Evolutionary conservation across 1,139 yeast species (phyloP).

Genomic region (Pichia sp.): DNA sequence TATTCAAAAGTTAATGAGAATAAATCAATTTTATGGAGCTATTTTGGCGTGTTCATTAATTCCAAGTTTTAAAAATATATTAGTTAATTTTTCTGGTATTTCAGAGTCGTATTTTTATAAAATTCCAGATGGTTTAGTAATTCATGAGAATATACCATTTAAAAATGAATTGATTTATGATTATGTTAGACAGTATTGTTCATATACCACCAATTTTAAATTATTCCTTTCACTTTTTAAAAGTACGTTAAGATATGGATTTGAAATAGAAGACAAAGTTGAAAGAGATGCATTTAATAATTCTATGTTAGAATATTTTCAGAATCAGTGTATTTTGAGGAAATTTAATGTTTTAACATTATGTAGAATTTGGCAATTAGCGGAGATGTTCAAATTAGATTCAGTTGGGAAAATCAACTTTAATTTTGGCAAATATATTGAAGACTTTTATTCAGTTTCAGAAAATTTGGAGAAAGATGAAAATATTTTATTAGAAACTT

Average conservation of each 20-base stretch:
- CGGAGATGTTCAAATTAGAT: background rate
- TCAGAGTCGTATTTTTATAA: background rate
- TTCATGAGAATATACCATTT: background rate
- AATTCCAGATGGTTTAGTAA: background rate
- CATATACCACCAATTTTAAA: background rate
- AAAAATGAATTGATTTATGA: background rate
- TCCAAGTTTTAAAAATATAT: constrained; percentile 1
- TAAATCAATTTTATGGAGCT: constrained; percentile 1
- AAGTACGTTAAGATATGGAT: background rate
- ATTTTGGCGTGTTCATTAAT: constrained; percentile 2
- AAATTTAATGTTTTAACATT: constrained; percentile 1
- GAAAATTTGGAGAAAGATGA: background rate
- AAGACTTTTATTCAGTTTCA: background rate
- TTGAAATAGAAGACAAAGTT: background rate
- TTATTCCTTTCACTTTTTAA: constrained; percentile 5
- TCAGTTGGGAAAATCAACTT: constrained; percentile 3
- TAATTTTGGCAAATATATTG: constrained; percentile 5
- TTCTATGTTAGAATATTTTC: constrained; percentile 3
- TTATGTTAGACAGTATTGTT: background rate
- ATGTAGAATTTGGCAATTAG: constrained; percentile 4
- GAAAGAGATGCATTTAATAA: background rate
- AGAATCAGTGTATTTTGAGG: background rate
- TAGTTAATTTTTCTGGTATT: constrained; percentile 3
- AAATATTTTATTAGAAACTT: background rate
- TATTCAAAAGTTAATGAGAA: constrained; percentile 1